phyloP scores from a whole-genome alignment of 169 alveolate genomes.

The Plasmodium sp. region DNA sequence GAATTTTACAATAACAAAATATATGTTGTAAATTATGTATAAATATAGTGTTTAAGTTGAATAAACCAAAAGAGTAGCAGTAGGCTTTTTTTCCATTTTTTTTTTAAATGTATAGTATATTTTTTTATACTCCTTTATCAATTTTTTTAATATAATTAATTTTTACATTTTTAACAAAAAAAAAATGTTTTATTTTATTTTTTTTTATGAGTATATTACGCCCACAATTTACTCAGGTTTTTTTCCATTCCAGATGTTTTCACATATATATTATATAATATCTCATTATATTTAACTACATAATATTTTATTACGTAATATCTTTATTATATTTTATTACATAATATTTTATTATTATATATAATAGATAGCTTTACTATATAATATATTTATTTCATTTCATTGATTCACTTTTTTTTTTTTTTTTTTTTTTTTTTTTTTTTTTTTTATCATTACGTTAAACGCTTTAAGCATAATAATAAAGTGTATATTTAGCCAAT shows the following conservation, averaged over 20 bases:
- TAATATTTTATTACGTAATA: not conserved
- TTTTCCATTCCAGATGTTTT: not conserved
- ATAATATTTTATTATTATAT: not conserved
- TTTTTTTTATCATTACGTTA: constrained; percentile 1
- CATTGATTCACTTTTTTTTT: constrained; percentile 2
- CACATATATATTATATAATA: not conserved
- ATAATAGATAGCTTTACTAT: not conserved
- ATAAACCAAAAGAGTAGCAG: not conserved
- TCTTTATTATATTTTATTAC: not conserved
- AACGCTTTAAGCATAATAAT: constrained; percentile 1
- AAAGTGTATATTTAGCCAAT: not conserved
- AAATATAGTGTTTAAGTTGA: not conserved
- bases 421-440: constrained; percentile 7
- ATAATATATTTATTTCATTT: not conserved
- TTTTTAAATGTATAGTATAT: not conserved
- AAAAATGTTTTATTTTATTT: not conserved
- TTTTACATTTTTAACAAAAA: not conserved
- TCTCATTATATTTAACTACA: not conserved
- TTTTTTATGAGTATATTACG: not conserved
- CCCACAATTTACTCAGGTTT: not conserved
- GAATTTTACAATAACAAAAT: not conserved
- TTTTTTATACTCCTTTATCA: not conserved
- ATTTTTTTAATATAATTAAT: not conserved
- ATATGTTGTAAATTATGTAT: not conserved
- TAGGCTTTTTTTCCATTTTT: not conserved